Evolutionary conservation across 495 filamentous ascomycete species (phyloP), one percentile per base, ranked within the genome.

Genomic region (Lasiosphaeria miniovina): DNA sequence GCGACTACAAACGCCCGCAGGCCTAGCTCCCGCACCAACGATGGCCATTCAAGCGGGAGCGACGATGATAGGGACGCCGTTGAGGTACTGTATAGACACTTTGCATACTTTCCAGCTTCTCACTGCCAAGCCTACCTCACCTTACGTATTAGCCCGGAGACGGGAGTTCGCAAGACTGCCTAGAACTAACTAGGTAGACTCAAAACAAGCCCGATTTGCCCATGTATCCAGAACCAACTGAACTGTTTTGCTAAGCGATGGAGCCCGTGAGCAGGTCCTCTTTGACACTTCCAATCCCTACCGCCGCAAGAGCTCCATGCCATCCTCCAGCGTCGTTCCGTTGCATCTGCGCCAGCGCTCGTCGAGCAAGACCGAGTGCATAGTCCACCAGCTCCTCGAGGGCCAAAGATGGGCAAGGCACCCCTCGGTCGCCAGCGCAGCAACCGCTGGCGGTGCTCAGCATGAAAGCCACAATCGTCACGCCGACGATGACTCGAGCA

Each of bases 271-370:
- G 8, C 60, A 96, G 89, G 90, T 96, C 36, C 78, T 88, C 52
- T 91, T 96, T 73, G 85, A 87, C 63, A 69, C 81, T 5, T 79
- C 87, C 36, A 88, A 76, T 64, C 83, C 80, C n/a, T 88, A 89
- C 65, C 88, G 92, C 34, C 86, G 92, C 64, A 93, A 92, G 76
- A 91, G 91, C 58, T 96, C 92, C 45, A 79, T 96, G 36, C 88
- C 90, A 8, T 73, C 81, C n/a, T 75, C 76, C 61, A 83, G 88
- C 6, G 71, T 78, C 38, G 66, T 77, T 3, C 63, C 65, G 6
- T 64, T 78, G 4, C 68, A 67, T 54, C 71, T 78, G n/a, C 71
- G 72, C 36, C 61, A 75, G 33, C 36, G 8, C 6, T 10, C 15
- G 15, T 33, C 40, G 7, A 53, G 73, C 9, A 91, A 67, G 58